Percentiles rank a stretch among this genome's conserved stretches.
phyloP scores from a whole-genome alignment of 78 protist genomes.

The Acrasis kona region DNA sequence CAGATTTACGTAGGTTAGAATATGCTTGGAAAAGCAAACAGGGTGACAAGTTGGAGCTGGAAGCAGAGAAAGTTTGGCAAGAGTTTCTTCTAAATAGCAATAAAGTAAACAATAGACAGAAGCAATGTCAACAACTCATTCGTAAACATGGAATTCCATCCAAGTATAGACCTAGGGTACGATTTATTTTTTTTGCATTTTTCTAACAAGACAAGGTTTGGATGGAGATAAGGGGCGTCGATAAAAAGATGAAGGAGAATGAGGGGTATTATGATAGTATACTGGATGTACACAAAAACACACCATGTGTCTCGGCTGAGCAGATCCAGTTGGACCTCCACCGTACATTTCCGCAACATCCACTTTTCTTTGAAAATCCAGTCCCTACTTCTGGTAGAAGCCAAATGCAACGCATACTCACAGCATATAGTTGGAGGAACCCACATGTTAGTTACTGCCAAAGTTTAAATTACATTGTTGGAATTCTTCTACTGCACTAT shows the following conservation, averaged over 20 bases:
- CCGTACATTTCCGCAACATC: constrained; percentile 69
- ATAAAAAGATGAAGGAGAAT: not conserved
- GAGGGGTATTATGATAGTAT: constrained; percentile 1
- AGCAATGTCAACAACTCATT: not conserved
- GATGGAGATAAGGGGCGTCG: not conserved
- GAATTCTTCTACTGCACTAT: constrained; percentile 52
- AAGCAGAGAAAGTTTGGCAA: too few relatives aligned
- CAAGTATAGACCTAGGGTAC: not conserved
- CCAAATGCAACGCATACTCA: constrained; percentile 3
- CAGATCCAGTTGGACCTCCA: constrained; percentile 30
- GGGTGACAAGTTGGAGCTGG: too few relatives aligned
- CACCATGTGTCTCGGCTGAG: not conserved
- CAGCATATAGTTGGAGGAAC: constrained; percentile 62
- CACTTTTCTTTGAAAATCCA: constrained; percentile 22
- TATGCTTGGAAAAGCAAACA: too few relatives aligned
- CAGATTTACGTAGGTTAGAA: too few relatives aligned
- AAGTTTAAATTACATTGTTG: constrained; percentile 72
- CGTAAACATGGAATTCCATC: constrained; percentile 16
- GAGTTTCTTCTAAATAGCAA: too few relatives aligned
- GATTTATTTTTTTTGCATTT: not conserved
- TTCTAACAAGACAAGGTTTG: not conserved
- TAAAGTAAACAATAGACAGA: too few relatives aligned
- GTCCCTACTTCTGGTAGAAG: constrained; percentile 20
- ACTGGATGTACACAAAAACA: not conserved
- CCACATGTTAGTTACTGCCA: constrained; percentile 78